Percentiles rank a stretch among this genome's conserved stretches.
Evolutionary conservation across 2,329 filamentous ascomycete genomes (phyloP).

Genomic region (Lecanoromycetidae sp.): DNA sequence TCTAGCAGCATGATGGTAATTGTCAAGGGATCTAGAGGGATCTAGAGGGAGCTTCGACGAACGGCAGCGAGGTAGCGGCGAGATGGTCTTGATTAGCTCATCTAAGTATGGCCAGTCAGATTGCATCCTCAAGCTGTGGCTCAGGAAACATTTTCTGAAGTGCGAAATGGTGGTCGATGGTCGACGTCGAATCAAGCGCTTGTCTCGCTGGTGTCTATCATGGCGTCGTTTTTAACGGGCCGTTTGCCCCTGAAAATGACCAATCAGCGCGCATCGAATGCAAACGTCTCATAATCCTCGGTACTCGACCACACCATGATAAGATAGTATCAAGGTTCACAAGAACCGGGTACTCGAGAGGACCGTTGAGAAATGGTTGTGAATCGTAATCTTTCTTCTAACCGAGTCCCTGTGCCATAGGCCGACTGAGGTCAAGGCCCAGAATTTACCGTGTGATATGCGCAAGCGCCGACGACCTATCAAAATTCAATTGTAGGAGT

Average conservation of each 20-base stretch:
- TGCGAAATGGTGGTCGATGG: neutral
- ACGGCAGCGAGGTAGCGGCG: neutral
- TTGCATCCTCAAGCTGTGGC: neutral
- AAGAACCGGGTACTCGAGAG: too few relatives aligned
- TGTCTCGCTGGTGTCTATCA: too few relatives aligned
- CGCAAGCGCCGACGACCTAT: too few relatives aligned
- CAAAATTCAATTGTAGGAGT: too few relatives aligned
- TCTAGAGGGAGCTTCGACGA: slow-evolving; percentile 1
- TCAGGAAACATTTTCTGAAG: neutral
- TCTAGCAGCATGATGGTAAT: slow-evolving; percentile 5
- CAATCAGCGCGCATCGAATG: slow-evolving; percentile 5
- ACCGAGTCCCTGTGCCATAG: too few relatives aligned
- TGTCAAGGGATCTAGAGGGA: neutral
- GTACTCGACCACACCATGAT: too few relatives aligned
- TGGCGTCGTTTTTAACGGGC: neutral
- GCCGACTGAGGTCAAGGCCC: too few relatives aligned
- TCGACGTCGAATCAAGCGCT: slow-evolving; percentile 4
- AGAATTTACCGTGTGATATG: too few relatives aligned
- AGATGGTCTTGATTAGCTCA: neutral
- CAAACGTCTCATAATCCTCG: neutral
- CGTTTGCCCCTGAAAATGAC: neutral
- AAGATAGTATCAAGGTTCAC: too few relatives aligned
- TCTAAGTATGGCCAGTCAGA: neutral
- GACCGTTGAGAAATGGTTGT: too few relatives aligned
- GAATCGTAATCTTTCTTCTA: too few relatives aligned